These are phyloP conservation scores for Blastobotrys persicus DNA, from an alignment of 1,139 yeast genomes.

Conservation along the genomic window DNA sequence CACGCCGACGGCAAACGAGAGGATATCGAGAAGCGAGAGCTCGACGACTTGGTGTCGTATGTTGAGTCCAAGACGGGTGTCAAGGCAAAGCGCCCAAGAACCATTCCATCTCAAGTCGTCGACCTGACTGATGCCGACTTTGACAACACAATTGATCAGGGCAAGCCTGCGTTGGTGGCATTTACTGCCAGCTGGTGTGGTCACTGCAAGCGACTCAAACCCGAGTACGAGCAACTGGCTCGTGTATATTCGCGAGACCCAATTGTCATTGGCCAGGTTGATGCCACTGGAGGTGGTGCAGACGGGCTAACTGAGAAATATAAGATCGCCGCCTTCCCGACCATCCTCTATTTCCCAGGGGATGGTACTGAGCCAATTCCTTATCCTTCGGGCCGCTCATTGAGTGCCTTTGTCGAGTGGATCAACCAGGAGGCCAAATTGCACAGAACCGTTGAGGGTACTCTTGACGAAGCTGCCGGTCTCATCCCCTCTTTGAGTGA, in stretches of 20 bases:
- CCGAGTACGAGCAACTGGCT: constrained; percentile 60
- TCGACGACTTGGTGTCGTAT: constrained; percentile 45
- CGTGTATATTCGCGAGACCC: constrained; percentile 46
- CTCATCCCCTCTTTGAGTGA: constrained; percentile 46
- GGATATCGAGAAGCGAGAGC: constrained; percentile 40
- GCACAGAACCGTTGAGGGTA: constrained; percentile 55
- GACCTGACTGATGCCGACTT: constrained; percentile 36
- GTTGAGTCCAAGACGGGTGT: constrained; percentile 50
- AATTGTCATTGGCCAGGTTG: constrained; percentile 49
- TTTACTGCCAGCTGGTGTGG: constrained; percentile 81
- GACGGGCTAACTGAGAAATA: constrained; percentile 46
- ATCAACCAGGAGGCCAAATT: constrained; percentile 54
- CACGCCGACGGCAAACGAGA: constrained; percentile 37
- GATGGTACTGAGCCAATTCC: constrained; percentile 43
- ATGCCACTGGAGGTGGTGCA: constrained; percentile 47
- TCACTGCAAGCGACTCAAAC: constrained; percentile 68
- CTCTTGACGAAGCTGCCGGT: constrained; percentile 54
- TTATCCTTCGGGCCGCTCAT: constrained; percentile 47
- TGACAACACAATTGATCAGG: constrained; percentile 25
- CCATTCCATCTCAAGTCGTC: constrained; percentile 39
- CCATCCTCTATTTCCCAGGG: constrained; percentile 47
- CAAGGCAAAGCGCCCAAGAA: constrained; percentile 28
- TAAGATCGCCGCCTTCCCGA: constrained; percentile 51
- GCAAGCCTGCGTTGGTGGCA: constrained; percentile 35
- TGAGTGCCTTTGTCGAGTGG: constrained; percentile 47